Base-by-base conservation (phyloP, 1,139 yeast genomes). In the Zygosaccharomyces sapae region DNA sequence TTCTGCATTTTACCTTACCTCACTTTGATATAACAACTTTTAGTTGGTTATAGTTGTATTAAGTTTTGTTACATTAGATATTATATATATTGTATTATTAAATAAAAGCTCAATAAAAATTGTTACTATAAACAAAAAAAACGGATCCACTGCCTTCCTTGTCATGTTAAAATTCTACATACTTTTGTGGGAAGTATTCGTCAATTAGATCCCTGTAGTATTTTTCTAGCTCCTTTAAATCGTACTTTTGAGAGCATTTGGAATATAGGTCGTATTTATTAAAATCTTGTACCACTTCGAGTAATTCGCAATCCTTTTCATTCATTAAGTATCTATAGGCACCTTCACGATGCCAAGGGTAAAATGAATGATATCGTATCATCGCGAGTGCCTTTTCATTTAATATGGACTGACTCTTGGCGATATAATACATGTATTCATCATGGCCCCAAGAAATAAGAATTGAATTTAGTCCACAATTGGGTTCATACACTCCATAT, bases 371-470 rank as follows among this genome's bases (percentile, higher is more conserved):
- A 62, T 83, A 83, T 50, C 89, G 65, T 44, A 83, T 82, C 87
- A 83, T 83, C 1, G 89, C 88, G 48, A 83, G 67, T 0, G 80
- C 88, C 58, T 81, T 84, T 1, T 72, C 75, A 0, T 88, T 88
- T 41, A 83, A 67, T 0, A 74, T 77, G 8, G 86, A 80, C 57
- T 80, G 82, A 47, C 72, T 70, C 59, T 81, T 82, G 6, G 86
- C 86, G 31, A 83, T 70, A 59, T 83, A 86, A 57, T 81, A 83
- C 86, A 83, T 81, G 64, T 83, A 83, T 61, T 83, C 89, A 60
- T 83, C 89, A 57, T 83, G 89, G 5, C 89, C 89, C 88, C 88
- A 83, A 48, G 86, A 80, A 40, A 83, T 67, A 86, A 83, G 81
- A 13, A 83, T 86, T 42, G 80, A 79, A 50, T 80, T 85, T 36